Percentiles rank a stretch among this genome's conserved stretches.
phyloP scores from a whole-genome alignment of 345 rosid genomes.

The Brassica rapa region DNA sequence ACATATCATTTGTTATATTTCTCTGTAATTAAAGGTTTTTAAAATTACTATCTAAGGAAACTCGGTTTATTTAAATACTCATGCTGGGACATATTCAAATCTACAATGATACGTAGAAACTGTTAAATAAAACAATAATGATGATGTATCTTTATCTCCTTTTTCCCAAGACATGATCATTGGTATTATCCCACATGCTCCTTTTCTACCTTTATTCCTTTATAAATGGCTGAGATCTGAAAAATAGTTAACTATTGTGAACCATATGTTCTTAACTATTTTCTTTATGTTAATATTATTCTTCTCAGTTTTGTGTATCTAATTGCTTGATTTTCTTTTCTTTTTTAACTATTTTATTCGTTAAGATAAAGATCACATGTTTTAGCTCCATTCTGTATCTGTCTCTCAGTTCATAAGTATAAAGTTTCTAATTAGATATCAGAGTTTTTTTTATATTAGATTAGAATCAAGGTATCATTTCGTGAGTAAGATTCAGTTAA shows the following conservation, averaged over 20 bases:
- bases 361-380: slow-evolving; percentile 45
- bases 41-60: neutral
- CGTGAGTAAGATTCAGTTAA: neutral
- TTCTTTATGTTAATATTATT: slow-evolving; percentile 3
- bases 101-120: no score
- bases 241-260: slow-evolving; percentile 10
- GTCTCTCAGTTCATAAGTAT: slow-evolving; percentile 19
- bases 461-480: neutral
- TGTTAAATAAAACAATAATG: no score
- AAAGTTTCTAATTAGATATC: neutral
- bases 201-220: slow-evolving; percentile 3
- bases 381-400: slow-evolving; percentile 32
- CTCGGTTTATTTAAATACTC: neutral
- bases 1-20: neutral
- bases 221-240: slow-evolving; percentile 16
- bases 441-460: neutral
- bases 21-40: neutral
- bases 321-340: slow-evolving; percentile 37
- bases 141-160: no score
- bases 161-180: slow-evolving; percentile 18
- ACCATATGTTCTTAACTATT: slow-evolving; percentile 31
- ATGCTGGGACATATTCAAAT: neutral
- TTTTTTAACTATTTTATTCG: slow-evolving; percentile 39
- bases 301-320: slow-evolving; percentile 14
- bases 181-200: slow-evolving; percentile 25